Evolutionary conservation across 2,329 filamentous ascomycete genomes (phyloP), one percentile per base, ranked within the genome.

Genomic region (Tolypocladium amazonense): DNA sequence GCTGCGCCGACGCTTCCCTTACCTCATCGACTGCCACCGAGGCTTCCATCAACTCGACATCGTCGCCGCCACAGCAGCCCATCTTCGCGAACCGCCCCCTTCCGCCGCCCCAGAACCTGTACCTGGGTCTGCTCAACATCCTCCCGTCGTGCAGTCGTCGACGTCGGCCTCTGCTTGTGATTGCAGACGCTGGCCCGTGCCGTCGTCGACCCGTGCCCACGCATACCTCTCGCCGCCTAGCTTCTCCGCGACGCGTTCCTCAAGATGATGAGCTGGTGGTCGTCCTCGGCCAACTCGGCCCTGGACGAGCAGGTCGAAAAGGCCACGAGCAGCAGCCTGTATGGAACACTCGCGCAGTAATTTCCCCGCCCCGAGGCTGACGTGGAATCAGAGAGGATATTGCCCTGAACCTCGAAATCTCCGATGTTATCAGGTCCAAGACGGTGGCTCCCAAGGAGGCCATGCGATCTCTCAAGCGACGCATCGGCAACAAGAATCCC

Each of bases 271-370:
- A 88, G 91, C 72, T 92, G 92, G 81, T 99, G 93, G 93, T 97
- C 96, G 73, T 90, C 89, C 67, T 93, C 91, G 73, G 85, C 87
- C 76, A 91, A 90, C 75, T 90, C 88, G 71, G 91, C 92, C 77
- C 83, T 99, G 76, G 94, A 99, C 76, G 92, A 96, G 77, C 94
- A 97, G 82, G 88, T 99, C 70, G 93, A 97, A 74, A 90, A 89
- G 75, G 94, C 94, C 58, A 99, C 94, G 20, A 88, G 89, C 65
- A 96, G 91, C 71, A 97, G 92, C 75, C 81, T 99, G 88, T 96
- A 84, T 64, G 87, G 12, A 60, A 59, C 63, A 30, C 30, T 20
- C 18, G 20, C 50, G 50, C 35, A n/a, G 14, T 18, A 15, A 15
- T 14, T 33, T 15, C 27, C 39, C 53, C 54, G 63, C 12, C 27